phyloP scores from a whole-genome alignment of 169 alveolate species.

The Babesia caballi region DNA sequence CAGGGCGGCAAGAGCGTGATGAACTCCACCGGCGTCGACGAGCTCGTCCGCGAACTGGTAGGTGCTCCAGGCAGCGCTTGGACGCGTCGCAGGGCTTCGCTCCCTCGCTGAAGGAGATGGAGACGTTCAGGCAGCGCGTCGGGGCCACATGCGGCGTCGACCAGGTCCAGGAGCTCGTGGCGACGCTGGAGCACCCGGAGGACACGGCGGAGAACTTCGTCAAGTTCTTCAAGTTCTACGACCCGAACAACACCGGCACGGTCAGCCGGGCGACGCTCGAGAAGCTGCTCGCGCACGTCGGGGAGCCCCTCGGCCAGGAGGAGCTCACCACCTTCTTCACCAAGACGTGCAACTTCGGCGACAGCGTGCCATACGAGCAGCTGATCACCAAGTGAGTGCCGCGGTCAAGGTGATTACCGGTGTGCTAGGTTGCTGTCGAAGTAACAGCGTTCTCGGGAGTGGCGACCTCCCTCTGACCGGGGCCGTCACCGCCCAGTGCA shows the following conservation, averaged over 20 bases:
- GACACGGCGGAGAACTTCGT: slow-evolving; percentile 48
- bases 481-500: too few relatives aligned
- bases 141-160: slow-evolving; percentile 39
- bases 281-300: slow-evolving; percentile 56
- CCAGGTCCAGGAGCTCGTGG: slow-evolving; percentile 23
- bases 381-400: slow-evolving; percentile 39
- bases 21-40: slow-evolving; percentile 33
- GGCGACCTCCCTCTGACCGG: too few relatives aligned
- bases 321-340: slow-evolving; percentile 44
- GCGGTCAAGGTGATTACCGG: neutral
- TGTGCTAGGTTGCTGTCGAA: slow-evolving; percentile 27
- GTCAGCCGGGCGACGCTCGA: slow-evolving; percentile 40
- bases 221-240: slow-evolving; percentile 63
- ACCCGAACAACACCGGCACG: slow-evolving; percentile 59
- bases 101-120: slow-evolving; percentile 53
- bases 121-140: slow-evolving; percentile 23
- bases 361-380: slow-evolving; percentile 39
- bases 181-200: slow-evolving; percentile 58
- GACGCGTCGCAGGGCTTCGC: slow-evolving; percentile 44
- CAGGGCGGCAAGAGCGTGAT: slow-evolving; percentile 54
- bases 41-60: slow-evolving; percentile 58
- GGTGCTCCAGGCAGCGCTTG: neutral
- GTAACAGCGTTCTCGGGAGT: too few relatives aligned
- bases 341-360: slow-evolving; percentile 25
- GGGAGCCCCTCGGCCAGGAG: slow-evolving; percentile 35